Percentiles rank a stretch among this genome's conserved stretches.
These are phyloP conservation scores for Eucalyptus cloeziana DNA, from an alignment of 345 rosid species.

Conservation along the genomic window DNA sequence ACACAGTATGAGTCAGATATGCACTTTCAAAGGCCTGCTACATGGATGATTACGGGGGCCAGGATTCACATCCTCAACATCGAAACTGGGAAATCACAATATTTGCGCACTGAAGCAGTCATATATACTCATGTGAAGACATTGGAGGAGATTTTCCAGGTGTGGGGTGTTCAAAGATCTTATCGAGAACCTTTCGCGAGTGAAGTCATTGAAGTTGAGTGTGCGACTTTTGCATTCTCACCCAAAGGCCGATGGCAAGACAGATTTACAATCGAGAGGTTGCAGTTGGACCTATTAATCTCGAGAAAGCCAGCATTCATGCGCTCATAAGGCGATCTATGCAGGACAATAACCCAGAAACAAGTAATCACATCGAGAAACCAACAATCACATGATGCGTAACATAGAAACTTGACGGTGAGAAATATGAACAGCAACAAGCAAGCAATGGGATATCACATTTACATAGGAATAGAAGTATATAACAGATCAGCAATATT, in stretches of 20 bases:
- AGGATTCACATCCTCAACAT: not conserved
- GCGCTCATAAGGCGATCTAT: not conserved
- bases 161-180: not conserved
- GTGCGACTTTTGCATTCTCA: not conserved
- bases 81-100: not conserved
- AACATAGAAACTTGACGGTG: not conserved
- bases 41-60: not conserved
- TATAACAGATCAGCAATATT: not conserved
- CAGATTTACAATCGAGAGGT: not conserved
- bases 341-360: not conserved
- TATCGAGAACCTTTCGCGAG: not conserved
- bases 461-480: not conserved
- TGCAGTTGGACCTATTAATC: not conserved
- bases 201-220: fast-evolving
- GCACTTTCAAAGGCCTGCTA: not conserved
- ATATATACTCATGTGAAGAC: not conserved
- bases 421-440: not conserved
- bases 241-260: not conserved
- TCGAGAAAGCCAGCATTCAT: not conserved
- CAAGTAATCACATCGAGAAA: not conserved
- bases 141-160: not conserved
- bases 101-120: not conserved
- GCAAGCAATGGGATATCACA: not conserved
- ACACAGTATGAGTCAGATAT: not conserved
- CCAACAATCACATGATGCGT: not conserved